A percentile compares a stretch with the other conserved stretches of the same genome.
phyloP scores from a whole-genome alignment of 352 stramenopile species.

The Thalassiosira pacifica region DNA sequence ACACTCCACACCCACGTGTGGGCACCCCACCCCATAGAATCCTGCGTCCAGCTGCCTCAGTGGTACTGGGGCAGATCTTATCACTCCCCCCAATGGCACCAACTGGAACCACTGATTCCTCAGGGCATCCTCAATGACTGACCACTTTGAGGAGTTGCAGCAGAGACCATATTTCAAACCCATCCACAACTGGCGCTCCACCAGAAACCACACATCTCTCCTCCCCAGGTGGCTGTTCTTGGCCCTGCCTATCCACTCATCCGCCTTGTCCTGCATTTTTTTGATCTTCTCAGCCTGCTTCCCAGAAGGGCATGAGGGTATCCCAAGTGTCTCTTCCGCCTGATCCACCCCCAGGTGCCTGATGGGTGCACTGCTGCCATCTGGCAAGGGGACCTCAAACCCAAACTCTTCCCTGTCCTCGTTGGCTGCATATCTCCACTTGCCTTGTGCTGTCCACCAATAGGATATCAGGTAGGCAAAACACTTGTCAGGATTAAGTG shows the following conservation, averaged over 20 bases:
- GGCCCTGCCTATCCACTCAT: neutral
- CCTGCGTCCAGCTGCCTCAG: conserved; percentile 4
- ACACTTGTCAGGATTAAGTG: conserved; percentile 27
- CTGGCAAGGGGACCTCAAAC: neutral
- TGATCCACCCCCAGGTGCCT: neutral
- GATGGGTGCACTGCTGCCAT: neutral
- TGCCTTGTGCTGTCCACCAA: neutral
- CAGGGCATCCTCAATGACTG: neutral
- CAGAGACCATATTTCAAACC: neutral
- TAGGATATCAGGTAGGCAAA: conserved; percentile 38
- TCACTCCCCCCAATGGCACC: neutral
- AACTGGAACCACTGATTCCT: neutral
- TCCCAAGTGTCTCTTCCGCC: conserved; percentile 20
- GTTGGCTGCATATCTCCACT: conserved; percentile 1
- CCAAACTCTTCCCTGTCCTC: conserved; percentile 4
- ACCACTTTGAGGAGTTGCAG: neutral
- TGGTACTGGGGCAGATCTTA: neutral
- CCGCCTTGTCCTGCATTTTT: conserved; percentile 21
- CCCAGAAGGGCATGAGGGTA: conserved; percentile 18
- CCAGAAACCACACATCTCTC: neutral
- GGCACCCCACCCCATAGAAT: conserved; percentile 8
- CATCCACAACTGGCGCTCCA: neutral
- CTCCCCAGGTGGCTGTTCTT: neutral
- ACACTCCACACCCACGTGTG: neutral
- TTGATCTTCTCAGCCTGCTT: neutral